Evolutionary conservation across 306 rosid genomes (phyloP).

Genomic region (Trifolium fragiferum): DNA sequence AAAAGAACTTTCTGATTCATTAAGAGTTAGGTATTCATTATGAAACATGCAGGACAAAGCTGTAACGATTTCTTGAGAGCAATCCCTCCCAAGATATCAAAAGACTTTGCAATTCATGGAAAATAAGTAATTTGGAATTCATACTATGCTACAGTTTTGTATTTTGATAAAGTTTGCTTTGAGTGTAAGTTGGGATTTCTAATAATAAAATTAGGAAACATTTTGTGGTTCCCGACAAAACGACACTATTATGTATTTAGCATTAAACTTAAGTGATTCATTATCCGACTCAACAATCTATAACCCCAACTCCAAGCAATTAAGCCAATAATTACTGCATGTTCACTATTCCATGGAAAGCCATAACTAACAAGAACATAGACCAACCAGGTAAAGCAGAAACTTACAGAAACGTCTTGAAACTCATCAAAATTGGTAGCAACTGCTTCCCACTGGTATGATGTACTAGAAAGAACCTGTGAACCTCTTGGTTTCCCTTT

Average conservation of each 20-base stretch:
- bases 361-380: slow-evolving; percentile 28
- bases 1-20: slow-evolving; percentile 3
- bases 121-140: slow-evolving; percentile 21
- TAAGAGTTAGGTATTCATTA: slow-evolving; percentile 14
- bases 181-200: slow-evolving; percentile 11
- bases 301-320: slow-evolving; percentile 36
- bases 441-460: slow-evolving; percentile 94
- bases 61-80: slow-evolving; percentile 32
- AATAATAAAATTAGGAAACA: slow-evolving; percentile 12
- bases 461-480: slow-evolving; percentile 69
- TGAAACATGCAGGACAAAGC: slow-evolving; percentile 7
- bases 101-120: slow-evolving; percentile 17
- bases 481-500: slow-evolving; percentile 89
- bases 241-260: neutral
- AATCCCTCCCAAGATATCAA: neutral
- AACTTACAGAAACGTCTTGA: slow-evolving; percentile 97
- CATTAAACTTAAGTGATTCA: slow-evolving; percentile 13
- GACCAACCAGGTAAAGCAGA: slow-evolving; percentile 32
- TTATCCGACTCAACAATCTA: slow-evolving; percentile 24
- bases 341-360: neutral
- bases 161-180: slow-evolving; percentile 3
- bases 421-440: slow-evolving; percentile 99
- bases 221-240: slow-evolving; percentile 19
- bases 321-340: slow-evolving; percentile 33
- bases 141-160: slow-evolving; percentile 3